Evolutionary conservation across 352 stramenopile genomes (phyloP), one percentile per base, ranked within the genome.

Genomic region (Pythium volutum): DNA sequence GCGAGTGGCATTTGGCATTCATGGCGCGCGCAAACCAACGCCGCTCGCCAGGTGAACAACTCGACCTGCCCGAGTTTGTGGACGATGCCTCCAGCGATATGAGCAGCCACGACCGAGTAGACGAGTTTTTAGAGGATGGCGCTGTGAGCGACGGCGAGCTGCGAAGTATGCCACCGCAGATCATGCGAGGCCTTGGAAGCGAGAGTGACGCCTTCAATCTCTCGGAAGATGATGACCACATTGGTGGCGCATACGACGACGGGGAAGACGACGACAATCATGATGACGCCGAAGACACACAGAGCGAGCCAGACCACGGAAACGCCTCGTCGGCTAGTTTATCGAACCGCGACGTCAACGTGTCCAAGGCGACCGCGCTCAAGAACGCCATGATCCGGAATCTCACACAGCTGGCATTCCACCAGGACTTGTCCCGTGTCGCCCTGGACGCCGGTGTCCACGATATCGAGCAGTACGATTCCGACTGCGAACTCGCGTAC

Each of bases 401-500:
- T 25, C 45, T 92, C 18, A 47, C 73, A 5, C 70, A 59, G 0
- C 69, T 92, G 12, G 73, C 71, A 3, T 92, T 90, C 59, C 52
- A 69, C 4, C 67, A 87, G 20, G 59, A 66, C 15, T 42, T 88
- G 27, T 65, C 77, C 0, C 70, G 58, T 15, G 58, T 70, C 15
- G 80, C 79, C 45, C 69, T 92, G 0, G 80, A 92, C 34, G 75
- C 79, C 18, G 80, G 80, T 8, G 67, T 83, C 29, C 65, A 75
- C 7, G 79, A 92, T 47, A 85, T 90, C 39, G 69, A 82, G 26
- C 73, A 92, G 36, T 89, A 85, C 27, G 80, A 89, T 39, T 75
- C 67, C 0, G 78, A 92, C 52, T 89, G 78, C 47, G 82, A 92
- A 51, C 64, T 92, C 27, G 82, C 80, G 11, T 90, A 92, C 57